Conservation (phyloP, 192 early-diverging fungal species). For the Kappamyces sp. region DNA sequence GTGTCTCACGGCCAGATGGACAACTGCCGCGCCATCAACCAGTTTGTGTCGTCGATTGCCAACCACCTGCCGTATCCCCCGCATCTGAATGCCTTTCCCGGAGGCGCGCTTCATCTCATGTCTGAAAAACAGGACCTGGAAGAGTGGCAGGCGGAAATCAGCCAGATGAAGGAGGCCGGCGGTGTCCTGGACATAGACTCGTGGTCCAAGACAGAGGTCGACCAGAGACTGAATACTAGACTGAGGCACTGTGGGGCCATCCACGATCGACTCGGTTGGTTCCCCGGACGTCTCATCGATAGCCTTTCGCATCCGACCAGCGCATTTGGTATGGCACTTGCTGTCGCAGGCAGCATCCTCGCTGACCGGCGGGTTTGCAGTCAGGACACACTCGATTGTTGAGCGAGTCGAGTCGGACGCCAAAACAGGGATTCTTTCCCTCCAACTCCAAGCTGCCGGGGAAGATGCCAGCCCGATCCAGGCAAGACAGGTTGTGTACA, state of each 20-base stretch:
- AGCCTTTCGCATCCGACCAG: conserved; percentile 11
- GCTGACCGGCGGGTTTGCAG: no score
- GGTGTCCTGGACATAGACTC: conserved; percentile 12
- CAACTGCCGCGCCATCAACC: no score
- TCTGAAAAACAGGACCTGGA: conserved; percentile 2
- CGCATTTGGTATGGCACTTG: conserved; percentile 13
- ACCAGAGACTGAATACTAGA: not conserved
- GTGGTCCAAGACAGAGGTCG: conserved; percentile 9
- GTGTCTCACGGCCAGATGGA: no score
- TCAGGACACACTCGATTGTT: no score
- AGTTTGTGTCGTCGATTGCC: no score
- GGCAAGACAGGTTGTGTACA: conserved; percentile 30
- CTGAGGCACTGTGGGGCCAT: conserved; percentile 7
- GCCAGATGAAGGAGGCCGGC: conserved; percentile 11
- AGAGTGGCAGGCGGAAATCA: conserved; percentile 2
- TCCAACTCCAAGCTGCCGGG: conserved; percentile 8
- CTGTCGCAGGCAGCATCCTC: conserved; percentile 1
- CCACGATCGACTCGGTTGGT: conserved; percentile 12
- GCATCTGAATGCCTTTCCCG: conserved; percentile 5
- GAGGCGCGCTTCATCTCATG: conserved; percentile 12
- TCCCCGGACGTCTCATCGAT: not conserved
- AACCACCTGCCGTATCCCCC: not conserved
- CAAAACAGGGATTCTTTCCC: no score
- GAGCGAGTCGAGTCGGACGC: no score
- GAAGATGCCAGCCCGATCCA: conserved; percentile 8